phyloP scores from a whole-genome alignment of 371 early-diverging fungal species.

The Mucor piriformis region DNA sequence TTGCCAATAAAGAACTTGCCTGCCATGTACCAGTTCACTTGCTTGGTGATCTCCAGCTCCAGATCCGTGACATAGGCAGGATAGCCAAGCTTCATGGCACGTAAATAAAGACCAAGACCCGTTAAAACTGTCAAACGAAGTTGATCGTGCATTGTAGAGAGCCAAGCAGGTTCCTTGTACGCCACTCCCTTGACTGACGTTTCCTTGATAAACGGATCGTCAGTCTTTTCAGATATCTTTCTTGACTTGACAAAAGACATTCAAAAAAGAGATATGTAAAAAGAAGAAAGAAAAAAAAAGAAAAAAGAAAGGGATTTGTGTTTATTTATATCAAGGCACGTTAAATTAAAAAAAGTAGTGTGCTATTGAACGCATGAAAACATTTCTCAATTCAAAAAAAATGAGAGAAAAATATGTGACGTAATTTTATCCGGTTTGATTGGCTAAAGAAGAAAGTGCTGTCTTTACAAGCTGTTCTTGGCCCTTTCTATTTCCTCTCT shows the following conservation, averaged over 20 bases:
- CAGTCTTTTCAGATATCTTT: slow-evolving; percentile 10
- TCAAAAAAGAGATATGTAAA: no score
- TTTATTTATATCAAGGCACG: neutral
- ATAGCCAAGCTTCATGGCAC: slow-evolving; percentile 9
- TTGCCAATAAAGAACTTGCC: slow-evolving; percentile 47
- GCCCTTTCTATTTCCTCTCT: neutral
- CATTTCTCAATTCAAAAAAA: no score
- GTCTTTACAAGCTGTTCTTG: neutral
- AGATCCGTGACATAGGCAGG: slow-evolving; percentile 18
- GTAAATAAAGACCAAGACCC: slow-evolving; percentile 6
- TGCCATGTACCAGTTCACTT: slow-evolving; percentile 45
- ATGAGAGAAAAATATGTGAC: no score
- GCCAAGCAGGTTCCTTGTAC: neutral
- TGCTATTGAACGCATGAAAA: no score
- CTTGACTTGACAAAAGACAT: slow-evolving; percentile 23
- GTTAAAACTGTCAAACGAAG: slow-evolving; percentile 10
- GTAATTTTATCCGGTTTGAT: no score
- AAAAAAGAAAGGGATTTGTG: neutral
- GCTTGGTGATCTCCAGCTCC: slow-evolving; percentile 34
- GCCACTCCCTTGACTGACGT: neutral
- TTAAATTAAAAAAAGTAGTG: no score
- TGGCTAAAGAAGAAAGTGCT: neutral
- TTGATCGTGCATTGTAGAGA: slow-evolving; percentile 6
- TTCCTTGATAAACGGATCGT: slow-evolving; percentile 14
- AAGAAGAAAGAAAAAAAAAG: neutral